Base-by-base conservation (phyloP, 768 basidiomycete species). In the Russula olivacea region DNA sequence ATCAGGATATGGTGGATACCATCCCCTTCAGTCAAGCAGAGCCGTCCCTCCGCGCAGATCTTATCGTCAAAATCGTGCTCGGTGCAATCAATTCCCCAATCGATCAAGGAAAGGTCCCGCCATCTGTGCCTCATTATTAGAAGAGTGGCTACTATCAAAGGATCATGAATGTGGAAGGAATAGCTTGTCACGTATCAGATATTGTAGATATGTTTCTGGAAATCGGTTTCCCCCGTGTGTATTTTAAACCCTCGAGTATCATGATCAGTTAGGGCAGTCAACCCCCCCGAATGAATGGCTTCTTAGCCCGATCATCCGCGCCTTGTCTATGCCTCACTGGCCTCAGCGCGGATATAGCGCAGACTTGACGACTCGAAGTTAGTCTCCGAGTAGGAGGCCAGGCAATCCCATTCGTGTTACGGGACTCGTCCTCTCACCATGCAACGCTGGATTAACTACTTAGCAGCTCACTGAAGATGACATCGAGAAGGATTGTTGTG, bases 1-100 rank as follows among this genome's bases (percentile, higher is more conserved):
- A 28, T 32, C 25, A 68, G 67, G 65, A 68, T 23, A 66, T 68
- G 52, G 61, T 66, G 19, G 65, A 66, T 14, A 45, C 65, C n/a
- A 62, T 55, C 12, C 30, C 36, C 12, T 68, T 60, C 58, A 55
- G 34, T 28, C 50, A 45, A 11, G 36, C 56, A n/a, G 61, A 68
- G 47, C 67, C 67, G 3, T 55, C 28, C n/a, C 50, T 68, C 54
- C 61, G 51, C 34, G 45, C 51, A 3, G 67, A 68, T 25, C 9
- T 19, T 10, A 43, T 68, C 21, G 19, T 68, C 43, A 68, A 63
- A 36, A 36, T 66, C 10, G 36, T 68, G 41, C 56, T 62, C 14
- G 55, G 65, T 17, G 49, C 61, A 12, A 58, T 66, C 43, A 40
- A 68, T 12, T 23, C 56, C 41, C 38, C 43, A 7, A 12, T 63